Percentiles rank a stretch among this genome's conserved stretches.
phyloP scores from a whole-genome alignment of 2,329 filamentous ascomycete genomes.

The Colletotrichum destructivum region DNA sequence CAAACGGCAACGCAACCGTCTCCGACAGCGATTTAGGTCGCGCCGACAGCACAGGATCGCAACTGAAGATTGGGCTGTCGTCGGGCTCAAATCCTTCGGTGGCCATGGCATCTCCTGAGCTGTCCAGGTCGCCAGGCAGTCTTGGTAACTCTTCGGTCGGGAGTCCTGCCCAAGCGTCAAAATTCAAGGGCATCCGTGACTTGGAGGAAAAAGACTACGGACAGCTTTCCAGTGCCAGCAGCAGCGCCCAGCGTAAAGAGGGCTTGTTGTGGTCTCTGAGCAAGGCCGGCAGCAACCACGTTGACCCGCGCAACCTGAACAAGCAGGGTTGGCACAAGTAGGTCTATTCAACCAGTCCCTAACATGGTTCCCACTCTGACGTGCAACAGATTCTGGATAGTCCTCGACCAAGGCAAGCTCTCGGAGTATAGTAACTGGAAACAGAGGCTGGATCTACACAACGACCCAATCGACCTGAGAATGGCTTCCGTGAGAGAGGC shows the following conservation, averaged over 20 bases:
- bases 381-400: constrained; percentile 91
- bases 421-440: constrained; percentile 99
- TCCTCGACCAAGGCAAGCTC: constrained; percentile 94
- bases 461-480: constrained; percentile 96
- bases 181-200: constrained; percentile 94
- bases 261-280: constrained; percentile 96
- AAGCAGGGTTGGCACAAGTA: constrained; percentile 99
- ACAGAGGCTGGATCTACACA: constrained; percentile 94
- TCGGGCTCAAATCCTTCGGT: constrained; percentile 57
- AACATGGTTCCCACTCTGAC: constrained; percentile 16
- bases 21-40: constrained; percentile 80
- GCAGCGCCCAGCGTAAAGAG: constrained; percentile 85
- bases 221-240: constrained; percentile 65
- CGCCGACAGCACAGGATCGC: constrained; percentile 81
- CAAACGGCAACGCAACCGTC: constrained; percentile 65
- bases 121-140: constrained; percentile 72
- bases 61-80: constrained; percentile 68
- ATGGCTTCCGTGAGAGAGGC: constrained; percentile 98
- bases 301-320: constrained; percentile 94
- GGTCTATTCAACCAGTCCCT: constrained; percentile 54
- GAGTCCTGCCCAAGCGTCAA: constrained; percentile 68
- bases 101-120: constrained; percentile 54
- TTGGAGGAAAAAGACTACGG: constrained; percentile 85
- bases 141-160: constrained; percentile 61
- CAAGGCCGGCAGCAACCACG: constrained; percentile 86